Evolutionary conservation across 1,284 basidiomycete genomes (phyloP), one percentile per base, ranked within the genome.

Genomic region (Fomitopsis schrenkii): DNA sequence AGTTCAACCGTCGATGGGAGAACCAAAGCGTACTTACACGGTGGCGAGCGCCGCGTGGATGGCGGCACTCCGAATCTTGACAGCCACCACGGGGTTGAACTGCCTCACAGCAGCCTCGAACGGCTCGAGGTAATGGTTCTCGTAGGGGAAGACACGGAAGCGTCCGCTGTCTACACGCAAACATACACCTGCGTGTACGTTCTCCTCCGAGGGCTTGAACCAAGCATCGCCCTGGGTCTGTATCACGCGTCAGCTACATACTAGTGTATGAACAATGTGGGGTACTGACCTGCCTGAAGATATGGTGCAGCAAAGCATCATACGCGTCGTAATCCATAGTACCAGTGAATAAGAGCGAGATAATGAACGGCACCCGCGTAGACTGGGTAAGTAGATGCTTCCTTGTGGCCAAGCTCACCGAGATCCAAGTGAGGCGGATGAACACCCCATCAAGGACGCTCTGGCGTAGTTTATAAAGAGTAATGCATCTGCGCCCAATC

Each of bases 31-130:
- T 22, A 81, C 90, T 63, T 71, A 92, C 86, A 88, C 81, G 35
- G 81, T 83, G 28, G 82, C 75, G 64, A 91, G 79, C 42, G 91
- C 90, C 41, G 90, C 90, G 68, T 92, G 87, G 19, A 93, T 87
- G n/a, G 91, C 88, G 38, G 90, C 89, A 66, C 85, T 89, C 42
- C 90, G 84, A 50, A 91, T 77, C 74, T 92, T 93, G 69, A 93
- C 86, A 3, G 91, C 91, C 48, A 92, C 88, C 54, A 91, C 86
- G 15, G 90, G 89, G 68, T 94, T 94, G 58, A 94, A 78, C 35
- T 77, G 74, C 8, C 84, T 80, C 10, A 94, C 80, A 7, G 89
- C 89, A 10, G 84, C 83, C 75, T 91, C 87, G 66, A 90, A 90
- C 30, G 88, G 86, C 38, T 81, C 83, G 55, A 90, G 79, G 70